Conservation (phyloP, 1,139 yeast species). For the Protomyces lactucae-debilis region DNA sequence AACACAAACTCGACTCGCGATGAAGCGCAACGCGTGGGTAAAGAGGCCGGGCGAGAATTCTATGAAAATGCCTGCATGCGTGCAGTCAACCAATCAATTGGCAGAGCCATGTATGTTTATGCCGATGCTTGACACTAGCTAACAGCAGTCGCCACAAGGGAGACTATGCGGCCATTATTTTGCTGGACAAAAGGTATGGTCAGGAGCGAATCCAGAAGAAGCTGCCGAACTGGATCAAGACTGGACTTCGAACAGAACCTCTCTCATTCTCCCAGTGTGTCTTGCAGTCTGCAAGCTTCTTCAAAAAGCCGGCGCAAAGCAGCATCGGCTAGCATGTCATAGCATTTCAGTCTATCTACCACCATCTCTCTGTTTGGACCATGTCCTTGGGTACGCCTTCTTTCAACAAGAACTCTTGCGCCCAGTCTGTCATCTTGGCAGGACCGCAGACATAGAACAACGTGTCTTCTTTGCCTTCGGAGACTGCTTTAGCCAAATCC, state of each 20-base stretch:
- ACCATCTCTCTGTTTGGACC: conserved; percentile 24
- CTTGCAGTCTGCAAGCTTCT: background rate
- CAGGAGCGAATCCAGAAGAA: conserved; percentile 51
- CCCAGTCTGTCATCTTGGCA: conserved; percentile 23
- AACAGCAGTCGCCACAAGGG: conserved; percentile 53
- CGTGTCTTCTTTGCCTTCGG: conserved; percentile 5
- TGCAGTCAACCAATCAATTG: conserved; percentile 88
- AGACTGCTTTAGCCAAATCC: conserved; percentile 8
- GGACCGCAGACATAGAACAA: conserved; percentile 24
- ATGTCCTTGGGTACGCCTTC: conserved; percentile 19
- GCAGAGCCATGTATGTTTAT: conserved; percentile 61
- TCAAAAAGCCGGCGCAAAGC: background rate
- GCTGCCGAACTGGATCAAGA: conserved; percentile 73
- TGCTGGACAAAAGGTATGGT: conserved; percentile 63
- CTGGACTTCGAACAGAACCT: conserved; percentile 31
- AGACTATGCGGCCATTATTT: conserved; percentile 72
- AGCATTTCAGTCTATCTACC: background rate
- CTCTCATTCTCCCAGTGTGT: background rate
- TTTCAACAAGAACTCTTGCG: conserved; percentile 6
- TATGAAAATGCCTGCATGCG: conserved; percentile 88
- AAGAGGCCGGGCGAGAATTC: conserved; percentile 51
- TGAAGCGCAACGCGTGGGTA: conserved; percentile 40
- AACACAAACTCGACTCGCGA: background rate
- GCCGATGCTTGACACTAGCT: background rate
- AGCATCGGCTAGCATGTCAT: background rate